phyloP scores from a whole-genome alignment of 495 filamentous ascomycete species.

The Trichoderma virens region DNA sequence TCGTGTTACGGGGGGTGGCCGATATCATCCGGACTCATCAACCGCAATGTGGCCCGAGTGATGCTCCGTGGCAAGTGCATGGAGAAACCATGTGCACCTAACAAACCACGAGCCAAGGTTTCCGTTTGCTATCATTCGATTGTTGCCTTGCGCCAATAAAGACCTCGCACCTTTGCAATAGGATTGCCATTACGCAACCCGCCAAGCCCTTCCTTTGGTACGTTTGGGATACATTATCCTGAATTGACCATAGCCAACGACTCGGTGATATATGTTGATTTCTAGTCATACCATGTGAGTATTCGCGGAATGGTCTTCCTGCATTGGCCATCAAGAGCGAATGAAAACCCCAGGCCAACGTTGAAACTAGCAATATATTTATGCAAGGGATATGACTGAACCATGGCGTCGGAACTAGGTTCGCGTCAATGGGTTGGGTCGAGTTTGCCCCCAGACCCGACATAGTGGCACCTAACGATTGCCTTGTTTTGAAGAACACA shows the following conservation, averaged over 20 bases:
- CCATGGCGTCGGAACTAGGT: neutral
- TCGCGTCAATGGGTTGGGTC: too few species aligned
- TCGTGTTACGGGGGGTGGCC: neutral
- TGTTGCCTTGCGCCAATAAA: neutral
- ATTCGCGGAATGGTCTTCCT: too few species aligned
- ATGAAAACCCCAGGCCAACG: neutral
- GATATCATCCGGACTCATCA: neutral
- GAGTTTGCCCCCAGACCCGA: neutral
- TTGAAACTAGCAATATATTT: neutral
- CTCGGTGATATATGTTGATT: too few species aligned
- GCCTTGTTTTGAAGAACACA: neutral
- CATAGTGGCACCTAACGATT: neutral
- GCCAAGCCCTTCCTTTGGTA: too few species aligned
- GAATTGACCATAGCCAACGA: too few species aligned
- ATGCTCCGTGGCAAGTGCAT: neutral
- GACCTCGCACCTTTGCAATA: too few species aligned
- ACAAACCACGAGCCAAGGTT: neutral
- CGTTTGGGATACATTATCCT: too few species aligned
- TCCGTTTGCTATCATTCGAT: neutral
- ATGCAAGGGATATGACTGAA: neutral
- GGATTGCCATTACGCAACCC: too few species aligned
- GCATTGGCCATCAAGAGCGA: too few species aligned
- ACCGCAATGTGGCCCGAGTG: neutral
- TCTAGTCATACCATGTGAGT: too few species aligned
- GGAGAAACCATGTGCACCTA: neutral